Evolutionary conservation across 1,139 yeast genomes (phyloP), one percentile per base, ranked within the genome.

Genomic region (Debaryomyces nepalensis): DNA sequence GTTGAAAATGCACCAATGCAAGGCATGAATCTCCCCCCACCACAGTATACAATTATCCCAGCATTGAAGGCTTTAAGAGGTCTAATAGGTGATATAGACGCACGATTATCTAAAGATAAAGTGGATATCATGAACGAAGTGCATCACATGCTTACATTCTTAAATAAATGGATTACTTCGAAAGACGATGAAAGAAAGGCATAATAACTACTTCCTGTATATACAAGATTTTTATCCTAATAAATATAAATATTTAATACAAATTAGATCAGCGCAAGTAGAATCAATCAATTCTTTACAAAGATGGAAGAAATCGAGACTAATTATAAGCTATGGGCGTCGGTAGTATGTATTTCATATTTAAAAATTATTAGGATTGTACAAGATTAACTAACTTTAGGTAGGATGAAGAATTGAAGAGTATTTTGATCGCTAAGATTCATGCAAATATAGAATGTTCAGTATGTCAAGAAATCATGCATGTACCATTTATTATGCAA

Each of bases 401-500:
- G 10, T 37, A 59, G 65, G 57, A 58, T 36, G 44, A 44, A 23
- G 40, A 41, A 10, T 39, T 55, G 18, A 50, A 55, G 23, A 39
- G 48, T 19, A 44, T 41, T 10, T 42, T 61, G 14, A 45, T 59
- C 39, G 57, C 60, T n/a, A 63, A 62, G 39, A 53, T 67, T 39
- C 50, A 57, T 12, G 43, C 59, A 22, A 52, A 57, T 4, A 44
- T 70, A 18, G 78, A 73, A 47, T 73, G 79, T 47, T 58, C 70
- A 24, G 66, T 73, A 20, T 73, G 79, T 48, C 65, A 75, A 4
- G 78, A 73, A 36, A 55, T 63, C 9, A 73, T 73, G 79, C 65
- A 66, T 47, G 68, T 68, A 3, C 79, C 79, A 4, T 68, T 70
- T 40, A 54, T 68, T 14, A 56, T 69, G 6, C 59, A 64, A 21